Conservation (phyloP, 306 rosid species). For the Inga leiocalycina region DNA sequence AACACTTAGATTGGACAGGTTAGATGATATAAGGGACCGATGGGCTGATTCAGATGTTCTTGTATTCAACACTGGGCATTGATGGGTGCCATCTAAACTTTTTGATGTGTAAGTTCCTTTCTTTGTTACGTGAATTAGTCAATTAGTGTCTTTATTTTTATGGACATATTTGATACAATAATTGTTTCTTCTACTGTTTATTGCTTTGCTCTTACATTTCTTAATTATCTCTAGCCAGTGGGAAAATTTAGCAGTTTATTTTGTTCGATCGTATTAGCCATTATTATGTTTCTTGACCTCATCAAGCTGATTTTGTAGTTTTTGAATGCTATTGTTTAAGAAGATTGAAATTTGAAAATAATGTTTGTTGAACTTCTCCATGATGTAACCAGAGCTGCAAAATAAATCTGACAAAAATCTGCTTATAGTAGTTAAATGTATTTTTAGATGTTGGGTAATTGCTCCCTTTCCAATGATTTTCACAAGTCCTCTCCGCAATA, state of each 20-base stretch:
- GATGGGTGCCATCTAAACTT: constrained; percentile 95
- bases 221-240: not conserved
- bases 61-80: constrained; percentile 90
- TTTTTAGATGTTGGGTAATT: constrained; percentile 3
- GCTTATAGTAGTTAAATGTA: not conserved
- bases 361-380: constrained; percentile 18
- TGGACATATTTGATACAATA: constrained; percentile 12
- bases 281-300: constrained; percentile 4
- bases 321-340: not conserved
- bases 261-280: not conserved
- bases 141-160: constrained; percentile 10
- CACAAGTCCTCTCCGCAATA: not conserved
- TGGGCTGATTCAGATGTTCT: constrained; percentile 86
- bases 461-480: constrained; percentile 11
- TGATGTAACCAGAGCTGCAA: not conserved
- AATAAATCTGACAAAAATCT: not conserved
- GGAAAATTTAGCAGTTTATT: not conserved
- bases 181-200: constrained; percentile 25
- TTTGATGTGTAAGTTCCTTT: constrained; percentile 65
- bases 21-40: constrained; percentile 66
- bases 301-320: constrained; percentile 11
- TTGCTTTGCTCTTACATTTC: constrained; percentile 13
- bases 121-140: constrained; percentile 10
- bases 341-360: not conserved
- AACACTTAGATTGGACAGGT: constrained; percentile 65